Conservation (phyloP, 345 rosid species). For the Streptanthus diversifolius region DNA sequence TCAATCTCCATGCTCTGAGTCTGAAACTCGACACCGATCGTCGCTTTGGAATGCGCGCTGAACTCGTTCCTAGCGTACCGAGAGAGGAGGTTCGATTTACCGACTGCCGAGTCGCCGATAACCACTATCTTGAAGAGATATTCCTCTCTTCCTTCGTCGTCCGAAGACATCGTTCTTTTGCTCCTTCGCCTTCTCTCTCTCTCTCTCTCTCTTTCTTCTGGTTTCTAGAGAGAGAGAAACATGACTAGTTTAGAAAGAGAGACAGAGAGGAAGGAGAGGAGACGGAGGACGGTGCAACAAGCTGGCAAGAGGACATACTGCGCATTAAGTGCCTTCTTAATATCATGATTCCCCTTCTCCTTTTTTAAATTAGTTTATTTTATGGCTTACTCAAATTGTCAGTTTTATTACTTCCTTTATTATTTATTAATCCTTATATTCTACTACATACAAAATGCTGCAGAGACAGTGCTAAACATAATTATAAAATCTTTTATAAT, state of each 20-base stretch:
- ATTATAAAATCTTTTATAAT: neutral
- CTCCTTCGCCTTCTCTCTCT: neutral
- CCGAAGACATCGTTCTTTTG: constrained; percentile 38
- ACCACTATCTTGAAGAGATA: constrained; percentile 80
- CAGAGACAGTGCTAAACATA: neutral
- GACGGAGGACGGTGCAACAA: constrained; percentile 20
- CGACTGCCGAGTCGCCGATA: constrained; percentile 90
- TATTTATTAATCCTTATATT: too few relatives aligned
- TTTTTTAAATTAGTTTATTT: neutral
- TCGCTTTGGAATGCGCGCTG: constrained; percentile 77
- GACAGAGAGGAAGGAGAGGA: neutral
- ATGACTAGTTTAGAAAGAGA: neutral
- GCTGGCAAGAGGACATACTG: constrained; percentile 46
- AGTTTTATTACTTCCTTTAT: neutral
- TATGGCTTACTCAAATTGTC: neutral
- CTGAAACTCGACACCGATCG: constrained; percentile 93
- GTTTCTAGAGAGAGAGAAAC: constrained; percentile 9
- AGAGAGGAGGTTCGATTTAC: constrained; percentile 76
- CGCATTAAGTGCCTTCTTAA: constrained; percentile 45
- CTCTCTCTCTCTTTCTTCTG: neutral
- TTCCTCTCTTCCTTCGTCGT: constrained; percentile 64
- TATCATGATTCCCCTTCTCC: neutral
- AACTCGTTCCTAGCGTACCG: constrained; percentile 86
- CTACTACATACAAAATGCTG: neutral
- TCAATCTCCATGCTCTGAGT: constrained; percentile 80